Conservation (phyloP, 2,329 filamentous ascomycete species). For the Nemania diffusa region DNA sequence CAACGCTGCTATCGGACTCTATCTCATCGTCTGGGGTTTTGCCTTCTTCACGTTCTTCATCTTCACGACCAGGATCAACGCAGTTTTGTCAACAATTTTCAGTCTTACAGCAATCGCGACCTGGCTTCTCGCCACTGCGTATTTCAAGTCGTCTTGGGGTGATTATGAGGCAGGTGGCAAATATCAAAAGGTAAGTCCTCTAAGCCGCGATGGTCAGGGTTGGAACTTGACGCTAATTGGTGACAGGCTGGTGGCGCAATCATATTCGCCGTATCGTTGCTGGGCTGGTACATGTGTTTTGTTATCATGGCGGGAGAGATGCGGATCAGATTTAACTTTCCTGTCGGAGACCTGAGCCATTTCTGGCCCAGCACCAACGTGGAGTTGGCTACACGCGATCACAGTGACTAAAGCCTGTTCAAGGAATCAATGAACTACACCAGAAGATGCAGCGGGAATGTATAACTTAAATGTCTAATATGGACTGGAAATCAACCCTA, state of each 20-base stretch:
- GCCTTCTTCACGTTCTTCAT: slow-evolving; percentile 62
- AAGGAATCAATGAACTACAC: background rate
- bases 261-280: slow-evolving; percentile 57
- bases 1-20: slow-evolving; percentile 61
- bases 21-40: slow-evolving; percentile 64
- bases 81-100: slow-evolving; percentile 61
- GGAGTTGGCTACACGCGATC: slow-evolving; percentile 40
- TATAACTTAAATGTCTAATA: background rate
- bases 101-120: slow-evolving; percentile 57
- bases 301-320: slow-evolving; percentile 66
- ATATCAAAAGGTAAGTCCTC: slow-evolving; percentile 57
- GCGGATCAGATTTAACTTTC: slow-evolving; percentile 59
- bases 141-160: slow-evolving; percentile 59
- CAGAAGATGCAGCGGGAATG: background rate
- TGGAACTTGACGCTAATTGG: background rate
- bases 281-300: slow-evolving; percentile 65
- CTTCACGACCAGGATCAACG: slow-evolving; percentile 62
- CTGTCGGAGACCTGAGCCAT: slow-evolving; percentile 62
- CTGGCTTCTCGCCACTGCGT: slow-evolving; percentile 60
- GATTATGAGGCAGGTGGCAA: slow-evolving; percentile 53
- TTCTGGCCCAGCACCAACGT: slow-evolving; percentile 58
- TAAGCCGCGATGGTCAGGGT: background rate
- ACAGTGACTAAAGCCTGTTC: slow-evolving; percentile 31
- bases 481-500: background rate
- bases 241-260: slow-evolving; percentile 52